phyloP scores from a whole-genome alignment of 2,329 filamentous ascomycete genomes.

The Pseudogymnoascus pannorum region DNA sequence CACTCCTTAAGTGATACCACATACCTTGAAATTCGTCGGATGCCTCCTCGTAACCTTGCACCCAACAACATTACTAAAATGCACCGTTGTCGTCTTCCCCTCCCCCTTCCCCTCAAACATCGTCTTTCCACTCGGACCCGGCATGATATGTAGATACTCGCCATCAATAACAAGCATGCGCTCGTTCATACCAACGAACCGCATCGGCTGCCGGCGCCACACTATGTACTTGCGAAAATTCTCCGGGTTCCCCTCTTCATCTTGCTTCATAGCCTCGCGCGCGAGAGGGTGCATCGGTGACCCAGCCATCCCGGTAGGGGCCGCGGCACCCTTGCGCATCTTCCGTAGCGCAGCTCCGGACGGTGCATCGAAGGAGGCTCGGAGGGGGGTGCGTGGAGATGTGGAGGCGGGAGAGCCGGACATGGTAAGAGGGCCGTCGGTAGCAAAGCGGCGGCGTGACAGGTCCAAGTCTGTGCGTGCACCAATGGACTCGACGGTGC shows the following conservation, averaged over 20 bases:
- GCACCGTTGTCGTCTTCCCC: slow-evolving; percentile 71
- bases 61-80: slow-evolving; percentile 74
- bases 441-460: slow-evolving; percentile 65
- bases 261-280: slow-evolving; percentile 52
- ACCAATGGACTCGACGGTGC: slow-evolving; percentile 71
- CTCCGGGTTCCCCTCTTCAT: slow-evolving; percentile 47
- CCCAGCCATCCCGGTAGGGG: slow-evolving; percentile 28
- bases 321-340: slow-evolving; percentile 46
- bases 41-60: slow-evolving; percentile 76
- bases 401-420: slow-evolving; percentile 58
- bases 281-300: slow-evolving; percentile 54
- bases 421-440: slow-evolving; percentile 63
- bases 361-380: slow-evolving; percentile 42
- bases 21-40: slow-evolving; percentile 70
- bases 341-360: slow-evolving; percentile 36
- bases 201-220: slow-evolving; percentile 75
- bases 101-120: slow-evolving; percentile 46
- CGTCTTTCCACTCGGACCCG: slow-evolving; percentile 58
- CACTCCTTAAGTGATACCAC: slow-evolving; percentile 14
- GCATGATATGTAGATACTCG: slow-evolving; percentile 82
- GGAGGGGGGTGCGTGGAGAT: slow-evolving; percentile 55
- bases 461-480: slow-evolving; percentile 70
- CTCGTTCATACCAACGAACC: slow-evolving; percentile 68
- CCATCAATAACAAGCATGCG: slow-evolving; percentile 73
- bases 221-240: slow-evolving; percentile 73